These are phyloP conservation scores for Jatropha multifida DNA, from an alignment of 441 rosid genomes.

Conservation along the genomic window DNA sequence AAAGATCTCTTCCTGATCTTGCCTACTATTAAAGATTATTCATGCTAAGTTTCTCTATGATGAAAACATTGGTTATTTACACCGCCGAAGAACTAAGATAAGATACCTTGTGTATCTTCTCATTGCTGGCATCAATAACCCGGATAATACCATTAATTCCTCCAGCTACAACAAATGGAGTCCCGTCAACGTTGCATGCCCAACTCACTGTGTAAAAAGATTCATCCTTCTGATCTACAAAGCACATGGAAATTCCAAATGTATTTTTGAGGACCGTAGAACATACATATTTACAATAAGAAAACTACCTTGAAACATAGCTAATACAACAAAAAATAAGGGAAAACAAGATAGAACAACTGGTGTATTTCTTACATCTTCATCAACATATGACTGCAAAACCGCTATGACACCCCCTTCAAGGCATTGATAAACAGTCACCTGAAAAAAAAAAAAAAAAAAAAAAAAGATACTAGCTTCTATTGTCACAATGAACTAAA, in stretches of 20 bases:
- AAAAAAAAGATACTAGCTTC: neutral
- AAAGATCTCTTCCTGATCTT: neutral
- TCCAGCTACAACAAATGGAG: conserved; percentile 75
- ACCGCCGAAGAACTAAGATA: conserved; percentile 3
- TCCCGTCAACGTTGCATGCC: conserved; percentile 73
- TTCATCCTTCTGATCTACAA: conserved; percentile 90
- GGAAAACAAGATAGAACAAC: neutral
- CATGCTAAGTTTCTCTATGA: neutral
- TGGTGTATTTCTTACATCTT: conserved; percentile 63
- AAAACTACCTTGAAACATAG: neutral
- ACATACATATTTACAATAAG: conserved; percentile 3
- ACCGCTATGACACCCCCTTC: conserved; percentile 84
- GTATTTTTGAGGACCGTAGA: conserved; percentile 15
- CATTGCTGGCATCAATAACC: conserved; percentile 74
- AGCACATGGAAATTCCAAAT: conserved; percentile 45
- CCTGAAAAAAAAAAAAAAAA: conserved; percentile 37
- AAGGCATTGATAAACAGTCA: conserved; percentile 88
- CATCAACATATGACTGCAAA: conserved; percentile 82
- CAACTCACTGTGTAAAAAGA: conserved; percentile 90
- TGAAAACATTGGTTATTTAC: neutral
- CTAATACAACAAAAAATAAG: conserved; percentile 3
- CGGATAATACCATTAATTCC: conserved; percentile 94
- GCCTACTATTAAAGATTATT: neutral
- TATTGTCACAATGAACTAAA: conserved; percentile 2
- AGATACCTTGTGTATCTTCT: conserved; percentile 78